These are phyloP conservation scores for Dactylis glomerata DNA, from an alignment of 176 grass and related monocot species.

Conservation along the genomic window DNA sequence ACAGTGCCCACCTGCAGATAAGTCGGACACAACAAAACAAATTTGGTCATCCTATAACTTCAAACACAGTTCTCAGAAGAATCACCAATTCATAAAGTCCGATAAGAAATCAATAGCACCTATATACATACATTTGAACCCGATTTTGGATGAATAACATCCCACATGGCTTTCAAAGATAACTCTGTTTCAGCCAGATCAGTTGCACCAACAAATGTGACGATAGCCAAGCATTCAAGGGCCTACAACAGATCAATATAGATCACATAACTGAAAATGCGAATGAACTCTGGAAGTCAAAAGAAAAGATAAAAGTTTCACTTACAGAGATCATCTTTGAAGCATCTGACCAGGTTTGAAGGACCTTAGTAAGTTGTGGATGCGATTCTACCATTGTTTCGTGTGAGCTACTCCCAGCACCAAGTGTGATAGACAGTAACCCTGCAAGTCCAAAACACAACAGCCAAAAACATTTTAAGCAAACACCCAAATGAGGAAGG, in stretches of 20 bases:
- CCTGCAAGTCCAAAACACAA: conserved; percentile 37
- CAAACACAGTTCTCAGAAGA: not conserved
- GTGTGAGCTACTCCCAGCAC: conserved; percentile 46
- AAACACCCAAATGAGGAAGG: conserved; percentile 2
- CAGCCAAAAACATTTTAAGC: not conserved
- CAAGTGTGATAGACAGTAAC: conserved; percentile 71
- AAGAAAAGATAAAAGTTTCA: not conserved
- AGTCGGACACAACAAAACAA: not conserved
- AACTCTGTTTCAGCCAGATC: conserved; percentile 71
- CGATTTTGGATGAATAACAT: conserved; percentile 86
- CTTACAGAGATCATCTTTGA: conserved; percentile 72
- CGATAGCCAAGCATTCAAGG: conserved; percentile 66
- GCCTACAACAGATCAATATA: conserved; percentile 37
- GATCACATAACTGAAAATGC: not conserved
- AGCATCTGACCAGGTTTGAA: conserved; percentile 58
- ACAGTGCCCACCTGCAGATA: conserved; percentile 66
- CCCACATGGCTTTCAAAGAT: conserved; percentile 77
- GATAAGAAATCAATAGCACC: not conserved
- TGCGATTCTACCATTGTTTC: conserved; percentile 70
- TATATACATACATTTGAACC: conserved; percentile 66
- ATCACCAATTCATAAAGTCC: not conserved
- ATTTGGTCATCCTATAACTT: not conserved
- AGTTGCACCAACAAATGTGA: conserved; percentile 76
- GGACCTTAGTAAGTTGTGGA: conserved; percentile 56
- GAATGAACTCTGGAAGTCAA: not conserved